Conservation (phyloP, 352 stramenopile genomes). For the Phytophthora aleatoria region DNA sequence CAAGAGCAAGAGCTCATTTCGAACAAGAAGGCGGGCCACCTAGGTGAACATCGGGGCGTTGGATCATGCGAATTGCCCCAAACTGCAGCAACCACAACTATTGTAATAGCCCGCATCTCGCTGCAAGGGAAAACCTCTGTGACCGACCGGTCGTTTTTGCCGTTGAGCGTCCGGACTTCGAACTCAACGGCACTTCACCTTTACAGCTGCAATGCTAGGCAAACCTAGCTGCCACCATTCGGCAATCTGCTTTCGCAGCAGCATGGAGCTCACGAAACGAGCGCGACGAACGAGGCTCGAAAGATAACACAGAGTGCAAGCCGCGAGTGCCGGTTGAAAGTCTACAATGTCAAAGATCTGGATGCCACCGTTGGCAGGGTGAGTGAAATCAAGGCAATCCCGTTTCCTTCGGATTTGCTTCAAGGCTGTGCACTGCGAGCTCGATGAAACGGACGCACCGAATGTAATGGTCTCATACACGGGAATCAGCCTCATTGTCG, state of each 20-base stretch:
- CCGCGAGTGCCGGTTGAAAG: background rate
- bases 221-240: background rate
- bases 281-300: slow-evolving; percentile 6
- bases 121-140: background rate
- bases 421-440: background rate
- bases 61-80: no score
- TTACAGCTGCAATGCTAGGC: background rate
- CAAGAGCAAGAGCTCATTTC: no score
- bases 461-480: background rate
- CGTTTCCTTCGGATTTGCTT: slow-evolving; percentile 1
- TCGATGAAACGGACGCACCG: slow-evolving; percentile 19
- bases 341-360: background rate
- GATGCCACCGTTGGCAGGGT: background rate
- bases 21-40: no score
- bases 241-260: slow-evolving; percentile 23
- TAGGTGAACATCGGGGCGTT: no score
- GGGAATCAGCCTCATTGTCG: background rate
- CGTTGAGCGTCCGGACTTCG: slow-evolving; percentile 4
- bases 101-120: no score
- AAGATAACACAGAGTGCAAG: slow-evolving; percentile 4
- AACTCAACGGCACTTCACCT: background rate
- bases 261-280: slow-evolving; percentile 3
- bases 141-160: background rate
- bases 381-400: slow-evolving; percentile 1
- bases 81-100: background rate